These are phyloP conservation scores for Blastomyces percursus DNA, from an alignment of 2,329 filamentous ascomycete genomes.

Conservation along the genomic window DNA sequence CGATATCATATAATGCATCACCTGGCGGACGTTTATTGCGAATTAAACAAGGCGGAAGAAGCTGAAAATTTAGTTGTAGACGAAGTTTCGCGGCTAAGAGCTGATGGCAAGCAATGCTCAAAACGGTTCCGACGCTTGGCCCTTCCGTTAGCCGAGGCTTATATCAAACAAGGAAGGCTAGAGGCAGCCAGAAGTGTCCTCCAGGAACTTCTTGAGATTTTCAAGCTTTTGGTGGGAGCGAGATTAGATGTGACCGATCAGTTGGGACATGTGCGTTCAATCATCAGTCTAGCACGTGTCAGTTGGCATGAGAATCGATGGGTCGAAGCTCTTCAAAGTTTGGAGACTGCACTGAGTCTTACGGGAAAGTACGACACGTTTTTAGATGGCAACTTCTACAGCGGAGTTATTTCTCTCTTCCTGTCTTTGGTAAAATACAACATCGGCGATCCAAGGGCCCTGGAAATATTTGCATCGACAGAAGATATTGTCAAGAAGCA, in stretches of 20 bases:
- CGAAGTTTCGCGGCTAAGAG: neutral
- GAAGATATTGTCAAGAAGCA: neutral
- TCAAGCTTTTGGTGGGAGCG: neutral
- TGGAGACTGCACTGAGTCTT: neutral
- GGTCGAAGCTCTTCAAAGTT: neutral
- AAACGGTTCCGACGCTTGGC: neutral
- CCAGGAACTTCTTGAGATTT: neutral
- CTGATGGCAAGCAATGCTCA: neutral
- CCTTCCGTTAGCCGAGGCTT: neutral
- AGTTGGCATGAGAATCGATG: neutral
- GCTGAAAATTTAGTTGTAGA: neutral
- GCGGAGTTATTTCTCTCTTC: conserved; percentile 1
- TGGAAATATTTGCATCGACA: neutral
- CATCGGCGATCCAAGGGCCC: neutral
- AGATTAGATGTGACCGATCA: neutral
- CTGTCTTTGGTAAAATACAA: neutral
- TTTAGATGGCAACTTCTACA: conserved; percentile 2
- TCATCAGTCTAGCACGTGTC: neutral
- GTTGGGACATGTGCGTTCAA: neutral
- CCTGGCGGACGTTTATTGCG: neutral
- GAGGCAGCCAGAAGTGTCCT: neutral
- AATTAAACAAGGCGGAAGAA: neutral
- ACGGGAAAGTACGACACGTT: neutral
- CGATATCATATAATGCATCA: conserved; percentile 2
- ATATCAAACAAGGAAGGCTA: neutral